Percentiles rank a stretch among this genome's conserved stretches.
Conservation (phyloP, 305 asterid species). For the Andrographis paniculata region DNA sequence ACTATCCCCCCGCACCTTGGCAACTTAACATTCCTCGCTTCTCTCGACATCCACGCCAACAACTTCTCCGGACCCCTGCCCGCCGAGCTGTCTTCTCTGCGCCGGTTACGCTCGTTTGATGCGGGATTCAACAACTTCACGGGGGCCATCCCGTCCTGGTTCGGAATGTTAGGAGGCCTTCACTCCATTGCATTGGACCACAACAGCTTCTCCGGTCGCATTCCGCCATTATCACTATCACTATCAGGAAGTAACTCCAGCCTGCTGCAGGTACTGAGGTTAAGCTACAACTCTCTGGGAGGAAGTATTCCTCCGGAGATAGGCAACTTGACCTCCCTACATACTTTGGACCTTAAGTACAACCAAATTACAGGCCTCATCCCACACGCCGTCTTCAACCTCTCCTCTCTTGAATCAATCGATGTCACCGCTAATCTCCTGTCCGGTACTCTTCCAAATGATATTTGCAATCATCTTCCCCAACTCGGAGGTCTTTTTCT, state of each 20-base stretch:
- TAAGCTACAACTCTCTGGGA: conserved; percentile 23
- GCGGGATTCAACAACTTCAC: conserved; percentile 25
- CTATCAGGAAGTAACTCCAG: conserved; percentile 24
- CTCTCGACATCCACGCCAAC: conserved; percentile 32
- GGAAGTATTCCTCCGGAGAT: conserved; percentile 36
- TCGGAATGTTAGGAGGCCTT: conserved; percentile 27
- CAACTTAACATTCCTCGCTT: conserved; percentile 35
- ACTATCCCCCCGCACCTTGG: conserved; percentile 35
- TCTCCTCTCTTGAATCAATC: conserved; percentile 21
- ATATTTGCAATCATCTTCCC: conserved; percentile 18
- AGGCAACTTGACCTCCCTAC: conserved; percentile 24
- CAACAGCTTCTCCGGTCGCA: conserved; percentile 32
- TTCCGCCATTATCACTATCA: conserved; percentile 32
- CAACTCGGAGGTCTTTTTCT: conserved; percentile 19
- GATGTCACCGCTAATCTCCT: conserved; percentile 28
- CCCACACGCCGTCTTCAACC: conserved; percentile 29
- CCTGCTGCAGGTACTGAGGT: conserved; percentile 16
- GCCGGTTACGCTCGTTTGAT: conserved; percentile 14
- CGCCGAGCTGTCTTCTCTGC: conserved; percentile 21
- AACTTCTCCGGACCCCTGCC: conserved; percentile 34
- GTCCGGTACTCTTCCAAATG: conserved; percentile 26
- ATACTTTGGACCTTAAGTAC: conserved; percentile 18
- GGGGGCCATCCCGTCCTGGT: conserved; percentile 37
- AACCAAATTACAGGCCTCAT: conserved; percentile 32
- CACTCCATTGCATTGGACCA: conserved; percentile 14